A percentile compares a stretch with the other conserved stretches of the same genome.
Evolutionary conservation across 208 protist genomes (phyloP).

Genomic region (Tritrichomonas musculus): DNA sequence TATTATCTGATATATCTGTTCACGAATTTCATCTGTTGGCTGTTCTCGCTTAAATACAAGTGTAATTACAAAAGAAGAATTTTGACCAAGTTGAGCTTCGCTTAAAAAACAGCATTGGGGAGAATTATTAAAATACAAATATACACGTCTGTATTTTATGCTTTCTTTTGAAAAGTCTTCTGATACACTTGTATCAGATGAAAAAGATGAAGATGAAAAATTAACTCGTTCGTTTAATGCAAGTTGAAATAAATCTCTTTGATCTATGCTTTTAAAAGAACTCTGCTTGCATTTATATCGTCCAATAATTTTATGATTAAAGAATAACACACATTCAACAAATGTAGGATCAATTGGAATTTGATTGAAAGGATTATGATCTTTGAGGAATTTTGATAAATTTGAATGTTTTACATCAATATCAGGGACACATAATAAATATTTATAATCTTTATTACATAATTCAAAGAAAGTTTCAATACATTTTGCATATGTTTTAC

Average conservation of each 20-base stretch:
- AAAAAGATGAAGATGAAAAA: not conserved
- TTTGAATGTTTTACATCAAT: not conserved
- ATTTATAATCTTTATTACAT: slow-evolving; percentile 25
- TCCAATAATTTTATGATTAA: not conserved
- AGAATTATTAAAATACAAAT: not conserved
- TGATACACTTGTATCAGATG: not conserved
- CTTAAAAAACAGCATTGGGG: not conserved
- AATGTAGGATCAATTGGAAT: not conserved
- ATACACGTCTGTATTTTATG: not conserved
- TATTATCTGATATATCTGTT: not conserved
- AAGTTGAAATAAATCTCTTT: not conserved
- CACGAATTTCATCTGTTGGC: not conserved
- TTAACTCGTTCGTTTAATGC: not conserved
- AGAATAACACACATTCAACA: not conserved
- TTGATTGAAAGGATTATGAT: not conserved
- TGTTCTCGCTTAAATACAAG: not conserved
- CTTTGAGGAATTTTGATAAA: not conserved
- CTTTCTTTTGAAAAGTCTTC: not conserved
- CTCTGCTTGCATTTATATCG: not conserved
- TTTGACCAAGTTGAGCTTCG: not conserved
- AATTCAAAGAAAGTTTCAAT: not conserved
- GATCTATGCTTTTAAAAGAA: not conserved
- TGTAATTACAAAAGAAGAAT: not conserved
- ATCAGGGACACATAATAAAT: not conserved
- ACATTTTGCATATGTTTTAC: not conserved